phyloP scores from a whole-genome alignment of 2,329 filamentous ascomycete genomes.

The Hypocreales sp. region DNA sequence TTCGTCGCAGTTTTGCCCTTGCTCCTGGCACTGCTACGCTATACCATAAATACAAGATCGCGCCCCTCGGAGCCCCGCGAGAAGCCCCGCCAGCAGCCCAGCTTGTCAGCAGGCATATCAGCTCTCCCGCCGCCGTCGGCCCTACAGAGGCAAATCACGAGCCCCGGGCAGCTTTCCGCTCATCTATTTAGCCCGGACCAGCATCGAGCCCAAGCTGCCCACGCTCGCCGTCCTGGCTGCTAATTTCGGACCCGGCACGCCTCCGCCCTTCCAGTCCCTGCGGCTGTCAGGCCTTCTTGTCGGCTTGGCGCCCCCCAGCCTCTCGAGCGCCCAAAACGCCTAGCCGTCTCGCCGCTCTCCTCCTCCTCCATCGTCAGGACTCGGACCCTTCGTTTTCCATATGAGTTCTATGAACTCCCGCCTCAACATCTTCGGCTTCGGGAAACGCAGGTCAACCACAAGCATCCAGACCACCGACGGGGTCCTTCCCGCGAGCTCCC shows the following conservation, averaged over 20 bases:
- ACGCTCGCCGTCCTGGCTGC: conserved; percentile 2
- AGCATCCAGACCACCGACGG: conserved; percentile 38
- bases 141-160: no score
- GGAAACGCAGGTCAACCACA: conserved; percentile 59
- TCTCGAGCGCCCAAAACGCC: conserved; percentile 1
- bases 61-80: no score
- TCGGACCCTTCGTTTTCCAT: conserved; percentile 15
- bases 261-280: neutral
- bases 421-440: conserved; percentile 67
- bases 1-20: neutral
- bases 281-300: no score
- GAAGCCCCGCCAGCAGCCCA: no score
- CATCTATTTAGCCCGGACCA: conserved; percentile 2
- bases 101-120: no score
- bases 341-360: conserved; percentile 1
- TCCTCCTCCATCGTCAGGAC: conserved; percentile 1
- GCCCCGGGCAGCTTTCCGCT: no score
- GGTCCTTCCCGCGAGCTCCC: conserved; percentile 16
- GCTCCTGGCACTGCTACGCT: no score
- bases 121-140: no score
- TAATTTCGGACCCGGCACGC: conserved; percentile 2
- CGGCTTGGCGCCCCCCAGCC: neutral
- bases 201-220: conserved; percentile 2
- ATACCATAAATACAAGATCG: no score
- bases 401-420: conserved; percentile 72